Base-by-base conservation (phyloP, 192 early-diverging fungal genomes). In the Phycomyces blakesleeanus region DNA sequence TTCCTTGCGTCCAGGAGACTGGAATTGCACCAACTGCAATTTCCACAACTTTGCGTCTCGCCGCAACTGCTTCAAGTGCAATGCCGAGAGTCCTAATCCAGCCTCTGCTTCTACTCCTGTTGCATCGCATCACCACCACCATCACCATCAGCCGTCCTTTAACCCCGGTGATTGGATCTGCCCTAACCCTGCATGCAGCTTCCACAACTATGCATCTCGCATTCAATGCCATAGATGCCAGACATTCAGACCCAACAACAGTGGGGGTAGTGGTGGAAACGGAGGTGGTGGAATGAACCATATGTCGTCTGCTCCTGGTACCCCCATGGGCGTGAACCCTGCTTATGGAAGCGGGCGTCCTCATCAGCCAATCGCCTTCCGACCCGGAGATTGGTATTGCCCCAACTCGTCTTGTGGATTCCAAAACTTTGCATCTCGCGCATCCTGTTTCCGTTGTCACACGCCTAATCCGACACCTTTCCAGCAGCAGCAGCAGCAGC, bases 381-480 rank as follows among this genome's bases (percentile, higher is more conserved):
- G 82, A 25, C 80, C 80, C 11, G 90, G 90, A 11, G 88, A 90
- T 69, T 91, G 88, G 89, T 85, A 85, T 49, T 92, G 90, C 66
- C 78, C 85, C 8, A 83, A 84, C 55, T 73, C 76, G 10, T 38
- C 44, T 38, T 92, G 90, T 70, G 60, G 63, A 14, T 92, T 89
- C 72, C 89, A 89, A 54, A 92, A 92, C 71, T 92, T 91, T 75
- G 85, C 89, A 0, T 89, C 89, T 16, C 73, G 90, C 29, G 75
- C 73, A 18, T 67, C 76, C 40, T 92, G 90, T 64, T 77, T 87
- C 72, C 76, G 83, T 15, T 92, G 90, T 57, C 56, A 77, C 39
- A 76, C 83, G 18, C 76, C 66, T 47, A 67, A 62, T 10, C 74
- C 74, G 14, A 65, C 57, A 9, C 58, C 62, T 40, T 3, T 56